These are phyloP conservation scores for Trypanosoma scelopori DNA, from an alignment of 208 protist genomes.

Conservation along the genomic window DNA sequence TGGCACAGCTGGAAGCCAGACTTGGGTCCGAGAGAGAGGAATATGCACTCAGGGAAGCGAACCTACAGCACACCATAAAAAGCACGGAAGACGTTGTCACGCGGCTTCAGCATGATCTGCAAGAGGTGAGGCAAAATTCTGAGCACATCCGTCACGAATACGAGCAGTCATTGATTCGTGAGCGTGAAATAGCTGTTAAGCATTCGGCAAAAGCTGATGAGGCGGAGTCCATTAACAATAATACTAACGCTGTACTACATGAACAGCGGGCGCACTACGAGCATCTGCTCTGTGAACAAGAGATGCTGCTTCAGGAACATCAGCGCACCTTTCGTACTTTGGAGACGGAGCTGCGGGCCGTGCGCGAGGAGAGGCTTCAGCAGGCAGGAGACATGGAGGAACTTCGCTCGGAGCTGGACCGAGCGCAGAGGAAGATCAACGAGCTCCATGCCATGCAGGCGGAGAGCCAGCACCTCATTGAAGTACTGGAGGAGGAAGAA, in stretches of 20 bases:
- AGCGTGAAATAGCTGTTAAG: constrained; percentile 4
- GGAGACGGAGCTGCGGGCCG: constrained; percentile 14
- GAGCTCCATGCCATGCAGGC: constrained; percentile 26
- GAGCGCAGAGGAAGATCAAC: constrained; percentile 3
- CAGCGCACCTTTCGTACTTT: not conserved
- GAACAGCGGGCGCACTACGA: constrained; percentile 29
- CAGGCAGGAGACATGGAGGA: constrained; percentile 16
- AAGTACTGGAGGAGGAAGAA: constrained; percentile 31
- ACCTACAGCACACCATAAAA: constrained; percentile 8
- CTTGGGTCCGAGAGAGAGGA: constrained; percentile 11
- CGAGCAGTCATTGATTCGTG: constrained; percentile 9
- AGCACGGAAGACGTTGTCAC: constrained; percentile 16
- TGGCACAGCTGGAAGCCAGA: constrained; percentile 10
- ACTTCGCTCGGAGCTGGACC: constrained; percentile 23
- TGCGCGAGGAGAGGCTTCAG: constrained; percentile 9
- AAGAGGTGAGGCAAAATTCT: constrained; percentile 3
- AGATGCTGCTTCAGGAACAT: constrained; percentile 18
- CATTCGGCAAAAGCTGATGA: constrained; percentile 11
- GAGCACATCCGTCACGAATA: constrained; percentile 9
- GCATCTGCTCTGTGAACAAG: constrained; percentile 13
- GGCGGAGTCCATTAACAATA: constrained; percentile 15
- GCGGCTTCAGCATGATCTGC: not conserved
- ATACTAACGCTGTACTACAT: constrained; percentile 10
- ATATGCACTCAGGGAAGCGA: constrained; percentile 14
- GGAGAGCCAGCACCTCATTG: constrained; percentile 31